phyloP scores from a whole-genome alignment of 495 filamentous ascomycete genomes.

The Penicillium canariense region DNA sequence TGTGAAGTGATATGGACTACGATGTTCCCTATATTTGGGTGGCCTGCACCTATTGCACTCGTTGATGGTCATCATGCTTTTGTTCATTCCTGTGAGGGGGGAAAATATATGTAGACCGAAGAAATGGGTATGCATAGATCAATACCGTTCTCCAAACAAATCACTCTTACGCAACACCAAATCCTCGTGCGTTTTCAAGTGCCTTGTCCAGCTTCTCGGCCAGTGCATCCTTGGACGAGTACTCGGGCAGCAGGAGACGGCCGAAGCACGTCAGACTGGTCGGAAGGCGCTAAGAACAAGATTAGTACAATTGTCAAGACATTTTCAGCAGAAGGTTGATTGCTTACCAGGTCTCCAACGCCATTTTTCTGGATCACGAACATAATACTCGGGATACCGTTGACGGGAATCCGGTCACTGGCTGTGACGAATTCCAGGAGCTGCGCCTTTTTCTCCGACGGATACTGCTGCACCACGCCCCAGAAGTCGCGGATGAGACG shows the following conservation, averaged over 20 bases:
- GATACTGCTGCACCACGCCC: constrained; percentile 67
- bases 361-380: constrained; percentile 84
- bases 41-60: neutral
- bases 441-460: constrained; percentile 60
- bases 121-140: constrained; percentile 24
- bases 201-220: constrained; percentile 74
- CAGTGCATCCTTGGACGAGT: constrained; percentile 64
- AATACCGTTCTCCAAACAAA: neutral
- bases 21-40: neutral
- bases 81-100: neutral
- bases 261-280: constrained; percentile 90
- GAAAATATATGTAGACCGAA: constrained; percentile 4
- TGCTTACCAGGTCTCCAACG: constrained; percentile 53
- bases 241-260: constrained; percentile 79
- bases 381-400: constrained; percentile 71
- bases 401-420: constrained; percentile 84
- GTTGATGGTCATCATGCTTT: neutral
- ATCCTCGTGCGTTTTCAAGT: constrained; percentile 88
- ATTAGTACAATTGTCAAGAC: too few relatives aligned
- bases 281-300: constrained; percentile 57
- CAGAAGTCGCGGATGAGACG: constrained; percentile 77
- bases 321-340: neutral
- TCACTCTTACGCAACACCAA: constrained; percentile 62
- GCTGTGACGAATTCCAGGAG: constrained; percentile 95
- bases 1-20: neutral